Conservation (phyloP, 768 basidiomycete species). For the Lanmaoa rubissima region DNA sequence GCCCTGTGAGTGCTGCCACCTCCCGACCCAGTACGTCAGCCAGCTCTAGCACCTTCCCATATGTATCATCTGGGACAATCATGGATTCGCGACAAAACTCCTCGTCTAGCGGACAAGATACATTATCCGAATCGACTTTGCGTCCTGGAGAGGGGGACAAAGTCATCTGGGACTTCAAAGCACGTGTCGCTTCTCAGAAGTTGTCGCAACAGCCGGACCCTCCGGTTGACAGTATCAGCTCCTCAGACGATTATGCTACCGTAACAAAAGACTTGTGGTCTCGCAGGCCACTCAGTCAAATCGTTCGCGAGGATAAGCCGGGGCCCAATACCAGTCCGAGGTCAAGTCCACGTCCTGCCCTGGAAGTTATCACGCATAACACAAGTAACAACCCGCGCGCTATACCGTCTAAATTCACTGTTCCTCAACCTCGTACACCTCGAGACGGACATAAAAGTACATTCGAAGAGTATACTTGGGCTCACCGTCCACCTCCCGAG, state of each 20-base stretch:
- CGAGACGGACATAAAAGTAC: constrained; percentile 39
- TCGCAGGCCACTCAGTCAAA: constrained; percentile 31
- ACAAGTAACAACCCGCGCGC: constrained; percentile 14
- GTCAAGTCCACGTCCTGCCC: constrained; percentile 27
- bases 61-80: constrained; percentile 29
- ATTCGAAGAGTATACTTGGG: constrained; percentile 79
- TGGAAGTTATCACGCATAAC: constrained; percentile 31
- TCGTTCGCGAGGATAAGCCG: constrained; percentile 21
- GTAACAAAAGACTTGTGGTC: constrained; percentile 32
- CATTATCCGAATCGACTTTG: constrained; percentile 32
- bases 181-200: constrained; percentile 17
- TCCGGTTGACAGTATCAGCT: constrained; percentile 20
- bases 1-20: constrained; percentile 55
- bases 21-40: constrained; percentile 40
- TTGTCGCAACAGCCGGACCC: constrained; percentile 16
- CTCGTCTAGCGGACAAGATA: constrained; percentile 32
- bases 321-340: constrained; percentile 15
- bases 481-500: constrained; percentile 86
- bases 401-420: constrained; percentile 20
- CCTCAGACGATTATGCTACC: constrained; percentile 31
- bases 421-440: constrained; percentile 27
- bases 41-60: constrained; percentile 25
- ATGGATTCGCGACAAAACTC: constrained; percentile 27
- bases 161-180: constrained; percentile 30
- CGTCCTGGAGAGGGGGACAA: constrained; percentile 34